phyloP scores from a whole-genome alignment of 148 eudicot species.

The Selenicereus undatus region DNA sequence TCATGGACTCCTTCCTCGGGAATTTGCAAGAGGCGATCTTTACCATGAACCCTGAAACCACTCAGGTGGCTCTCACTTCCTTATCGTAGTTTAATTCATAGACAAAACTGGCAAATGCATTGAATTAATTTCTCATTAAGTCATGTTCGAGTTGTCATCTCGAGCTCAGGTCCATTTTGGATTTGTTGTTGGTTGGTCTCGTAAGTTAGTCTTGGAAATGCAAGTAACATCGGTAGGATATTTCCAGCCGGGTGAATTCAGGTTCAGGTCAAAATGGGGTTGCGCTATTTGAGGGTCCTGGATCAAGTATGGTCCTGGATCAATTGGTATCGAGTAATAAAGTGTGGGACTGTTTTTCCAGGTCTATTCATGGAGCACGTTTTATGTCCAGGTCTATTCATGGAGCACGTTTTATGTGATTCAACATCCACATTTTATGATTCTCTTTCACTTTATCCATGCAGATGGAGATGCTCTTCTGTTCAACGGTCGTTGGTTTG shows the following conservation, averaged over 20 bases:
- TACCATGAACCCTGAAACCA: constrained; percentile 85
- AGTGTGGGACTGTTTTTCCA: no score
- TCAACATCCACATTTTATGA: background rate
- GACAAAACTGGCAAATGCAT: background rate
- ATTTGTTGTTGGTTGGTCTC: no score
- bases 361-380: background rate
- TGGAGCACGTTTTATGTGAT: constrained; percentile 13
- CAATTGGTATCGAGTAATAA: background rate
- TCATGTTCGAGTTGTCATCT: background rate
- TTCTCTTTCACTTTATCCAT: background rate
- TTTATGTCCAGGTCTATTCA: background rate
- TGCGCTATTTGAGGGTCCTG: background rate
- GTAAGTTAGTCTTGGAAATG: background rate
- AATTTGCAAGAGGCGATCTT: constrained; percentile 93
- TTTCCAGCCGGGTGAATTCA: no score
- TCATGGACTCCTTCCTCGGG: constrained; percentile 88
- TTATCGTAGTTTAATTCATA: background rate
- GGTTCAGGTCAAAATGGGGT: background rate
- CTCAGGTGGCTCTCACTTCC: constrained; percentile 50
- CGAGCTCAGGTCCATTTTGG: no score
- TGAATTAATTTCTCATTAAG: background rate
- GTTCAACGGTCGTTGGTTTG: constrained; percentile 89
- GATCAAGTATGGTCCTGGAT: background rate
- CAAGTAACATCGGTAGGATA: background rate
- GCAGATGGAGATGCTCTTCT: constrained; percentile 91